phyloP scores from a whole-genome alignment of 2,329 filamentous ascomycete species.

The Diplodia seriata region DNA sequence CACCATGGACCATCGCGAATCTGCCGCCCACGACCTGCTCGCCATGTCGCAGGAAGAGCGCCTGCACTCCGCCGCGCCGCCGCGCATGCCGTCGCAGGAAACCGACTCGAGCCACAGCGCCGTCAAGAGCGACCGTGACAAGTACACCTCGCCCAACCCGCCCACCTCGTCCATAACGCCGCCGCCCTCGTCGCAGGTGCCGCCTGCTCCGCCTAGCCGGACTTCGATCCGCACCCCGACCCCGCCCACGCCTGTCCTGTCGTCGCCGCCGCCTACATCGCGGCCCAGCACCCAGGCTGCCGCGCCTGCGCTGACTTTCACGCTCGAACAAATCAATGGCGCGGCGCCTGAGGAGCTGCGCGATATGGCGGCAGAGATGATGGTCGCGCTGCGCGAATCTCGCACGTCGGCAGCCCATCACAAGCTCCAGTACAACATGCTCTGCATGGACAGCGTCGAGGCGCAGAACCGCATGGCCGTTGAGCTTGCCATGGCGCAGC shows the following conservation, averaged over 20 bases:
- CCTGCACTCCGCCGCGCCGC: slow-evolving; percentile 18
- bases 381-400: slow-evolving; percentile 64
- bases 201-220: slow-evolving; percentile 49
- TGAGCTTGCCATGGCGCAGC: slow-evolving; percentile 88
- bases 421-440: slow-evolving; percentile 86
- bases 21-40: slow-evolving; percentile 29
- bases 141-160: slow-evolving; percentile 50
- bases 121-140: slow-evolving; percentile 34
- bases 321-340: slow-evolving; percentile 58
- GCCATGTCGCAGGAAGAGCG: slow-evolving; percentile 31
- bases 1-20: slow-evolving; percentile 26
- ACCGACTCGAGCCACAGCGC: slow-evolving; percentile 20
- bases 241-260: slow-evolving; percentile 57
- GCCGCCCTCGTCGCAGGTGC: slow-evolving; percentile 67
- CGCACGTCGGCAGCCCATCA: slow-evolving; percentile 89
- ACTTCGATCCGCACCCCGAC: slow-evolving; percentile 56
- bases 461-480: slow-evolving; percentile 86
- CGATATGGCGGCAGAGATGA: slow-evolving; percentile 60
- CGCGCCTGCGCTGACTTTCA: slow-evolving; percentile 51
- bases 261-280: slow-evolving; percentile 57
- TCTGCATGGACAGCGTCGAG: slow-evolving; percentile 83
- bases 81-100: slow-evolving; percentile 28
- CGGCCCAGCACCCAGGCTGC: slow-evolving; percentile 35
- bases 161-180: slow-evolving; percentile 65
- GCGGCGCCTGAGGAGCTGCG: slow-evolving; percentile 62